phyloP scores from a whole-genome alignment of 2,329 filamentous ascomycete genomes.

The Hypoxylon sp. region DNA sequence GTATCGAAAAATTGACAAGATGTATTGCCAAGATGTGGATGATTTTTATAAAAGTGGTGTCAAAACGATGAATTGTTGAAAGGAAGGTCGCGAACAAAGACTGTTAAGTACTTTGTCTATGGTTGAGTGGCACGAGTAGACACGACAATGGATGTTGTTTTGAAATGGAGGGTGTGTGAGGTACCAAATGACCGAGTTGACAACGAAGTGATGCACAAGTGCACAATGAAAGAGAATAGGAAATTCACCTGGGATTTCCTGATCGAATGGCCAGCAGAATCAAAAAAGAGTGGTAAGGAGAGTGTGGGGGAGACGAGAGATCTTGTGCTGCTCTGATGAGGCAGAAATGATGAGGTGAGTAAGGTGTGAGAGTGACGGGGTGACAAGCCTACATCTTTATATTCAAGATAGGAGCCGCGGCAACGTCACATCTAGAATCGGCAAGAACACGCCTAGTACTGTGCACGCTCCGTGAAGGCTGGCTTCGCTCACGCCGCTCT shows the following conservation, averaged over 20 bases:
- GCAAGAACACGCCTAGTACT: conserved; percentile 12
- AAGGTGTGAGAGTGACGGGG: conserved; percentile 22
- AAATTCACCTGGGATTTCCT: conserved; percentile 48
- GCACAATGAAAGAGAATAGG: conserved; percentile 39
- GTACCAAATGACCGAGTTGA: conserved; percentile 39
- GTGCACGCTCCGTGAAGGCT: conserved; percentile 40
- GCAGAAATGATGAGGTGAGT: conserved; percentile 27
- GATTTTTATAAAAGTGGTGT: conserved; percentile 32
- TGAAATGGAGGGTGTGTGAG: conserved; percentile 30
- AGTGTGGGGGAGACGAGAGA: conserved; percentile 43
- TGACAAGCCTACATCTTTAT: conserved; percentile 40
- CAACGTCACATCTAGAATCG: conserved; percentile 42
- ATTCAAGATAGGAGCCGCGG: conserved; percentile 25
- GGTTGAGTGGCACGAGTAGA: conserved; percentile 14
- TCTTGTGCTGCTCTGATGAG: conserved; percentile 34
- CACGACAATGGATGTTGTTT: conserved; percentile 30
- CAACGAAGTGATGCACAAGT: conserved; percentile 42
- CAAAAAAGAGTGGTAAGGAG: conserved; percentile 40
- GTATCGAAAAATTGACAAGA: conserved; percentile 20
- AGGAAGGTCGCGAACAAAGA: conserved; percentile 34
- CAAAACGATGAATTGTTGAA: conserved; percentile 19
- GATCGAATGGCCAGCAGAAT: conserved; percentile 42
- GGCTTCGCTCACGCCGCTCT: conserved; percentile 26
- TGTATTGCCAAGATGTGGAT: conserved; percentile 27
- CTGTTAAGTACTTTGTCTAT: conserved; percentile 34